phyloP scores from a whole-genome alignment of 495 filamentous ascomycete species.

The Penicillium pulvis region DNA sequence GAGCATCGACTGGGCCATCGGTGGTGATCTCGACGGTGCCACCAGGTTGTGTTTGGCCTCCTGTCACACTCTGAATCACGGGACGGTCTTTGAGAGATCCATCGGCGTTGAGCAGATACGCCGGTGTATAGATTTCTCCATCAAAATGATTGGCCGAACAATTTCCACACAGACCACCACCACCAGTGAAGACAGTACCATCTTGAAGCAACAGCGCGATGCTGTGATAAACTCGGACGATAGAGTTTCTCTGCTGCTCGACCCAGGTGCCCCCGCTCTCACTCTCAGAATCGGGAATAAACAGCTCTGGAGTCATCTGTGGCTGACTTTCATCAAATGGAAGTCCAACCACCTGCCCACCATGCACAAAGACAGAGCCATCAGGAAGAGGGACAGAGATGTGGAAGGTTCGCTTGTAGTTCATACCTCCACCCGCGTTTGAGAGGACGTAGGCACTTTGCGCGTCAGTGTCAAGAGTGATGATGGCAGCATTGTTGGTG shows the following conservation, averaged over 20 bases:
- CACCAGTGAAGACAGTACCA: slow-evolving; percentile 51
- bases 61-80: slow-evolving; percentile 30
- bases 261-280: slow-evolving; percentile 35
- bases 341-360: slow-evolving; percentile 42
- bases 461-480: slow-evolving; percentile 37
- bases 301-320: slow-evolving; percentile 45
- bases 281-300: slow-evolving; percentile 26
- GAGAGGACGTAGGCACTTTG: slow-evolving; percentile 24
- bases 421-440: slow-evolving; percentile 34
- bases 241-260: slow-evolving; percentile 32
- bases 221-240: slow-evolving; percentile 54
- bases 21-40: slow-evolving; percentile 39
- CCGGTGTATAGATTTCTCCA: slow-evolving; percentile 49
- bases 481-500: slow-evolving; percentile 40
- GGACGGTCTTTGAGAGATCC: slow-evolving; percentile 41
- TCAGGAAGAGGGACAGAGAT: slow-evolving; percentile 52
- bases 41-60: slow-evolving; percentile 29
- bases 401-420: slow-evolving; percentile 41
- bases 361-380: slow-evolving; percentile 43
- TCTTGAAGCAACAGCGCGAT: slow-evolving; percentile 51
- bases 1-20: slow-evolving; percentile 17
- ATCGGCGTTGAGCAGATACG: slow-evolving; percentile 46
- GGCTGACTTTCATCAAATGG: slow-evolving; percentile 47
- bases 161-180: slow-evolving; percentile 53
- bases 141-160: slow-evolving; percentile 54